Evolutionary conservation across 2,329 filamentous ascomycete species (phyloP), one percentile per base, ranked within the genome.

Genomic region (Hypoxylon rubiginosum): DNA sequence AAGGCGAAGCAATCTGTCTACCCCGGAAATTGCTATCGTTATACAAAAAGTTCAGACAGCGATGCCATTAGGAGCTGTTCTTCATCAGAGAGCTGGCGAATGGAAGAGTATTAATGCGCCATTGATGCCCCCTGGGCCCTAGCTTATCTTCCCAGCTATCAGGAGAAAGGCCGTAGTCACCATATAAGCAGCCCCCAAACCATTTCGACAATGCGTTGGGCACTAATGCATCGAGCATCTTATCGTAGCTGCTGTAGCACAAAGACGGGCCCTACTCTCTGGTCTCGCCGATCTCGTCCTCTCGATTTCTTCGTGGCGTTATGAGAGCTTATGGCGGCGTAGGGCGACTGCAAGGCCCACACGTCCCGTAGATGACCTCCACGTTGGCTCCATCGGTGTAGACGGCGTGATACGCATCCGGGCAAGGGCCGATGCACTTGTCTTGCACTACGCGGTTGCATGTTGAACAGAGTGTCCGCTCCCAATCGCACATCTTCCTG

Each of bases 401-500:
- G 28, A 60, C 39, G 21, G 49, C 57, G 50, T 60, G 50, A 36
- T 53, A 60, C n/a, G 39, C 49, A 17, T 59, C 57, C 13, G 51
- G 39, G 41, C 57, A 54, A 30, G 57, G 57, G 49, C 36, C 49
- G 30, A 60, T 54, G 50, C 57, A 60, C 46, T 60, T 60, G 39
- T 60, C 57, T 21, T 60, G 57, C 17, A 60, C 43, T 48, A 60
- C 49, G 10, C 49, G 39, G 41, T 60, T 60, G 57, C 57, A 60
- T 45, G 50, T 60, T 21, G 57, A 54, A 34, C 50, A 54, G 30
- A 60, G 50, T 41, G 57, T 60, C 10, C 57, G 49, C 34, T 60
- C 57, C 57, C 57, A 60, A 21, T 60, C 50, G 50, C 57, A 60
- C 57, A 60, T 60, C 30, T 46, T 52, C 28, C 49, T 52, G 15